Conservation (phyloP, 1,139 yeast genomes). For the Pneumocystis wakefieldiae region DNA sequence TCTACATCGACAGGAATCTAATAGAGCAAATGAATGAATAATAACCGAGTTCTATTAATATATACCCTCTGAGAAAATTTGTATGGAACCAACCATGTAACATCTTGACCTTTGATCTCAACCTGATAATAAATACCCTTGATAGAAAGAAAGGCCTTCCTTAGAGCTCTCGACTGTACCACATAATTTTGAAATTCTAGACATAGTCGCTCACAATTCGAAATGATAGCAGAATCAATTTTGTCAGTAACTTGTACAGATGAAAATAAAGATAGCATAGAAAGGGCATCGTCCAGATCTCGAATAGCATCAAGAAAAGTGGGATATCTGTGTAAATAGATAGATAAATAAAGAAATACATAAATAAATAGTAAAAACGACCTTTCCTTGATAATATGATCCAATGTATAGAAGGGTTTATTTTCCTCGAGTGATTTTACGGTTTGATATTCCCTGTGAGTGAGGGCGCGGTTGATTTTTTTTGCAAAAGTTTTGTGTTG, state of each 20-base stretch:
- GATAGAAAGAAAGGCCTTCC: constrained; percentile 87
- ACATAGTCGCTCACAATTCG: constrained; percentile 72
- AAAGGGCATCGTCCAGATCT: constrained; percentile 88
- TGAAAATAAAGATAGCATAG: constrained; percentile 85
- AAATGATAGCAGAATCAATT: constrained; percentile 62
- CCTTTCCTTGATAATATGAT: constrained; percentile 83
- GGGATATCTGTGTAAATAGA: constrained; percentile 39
- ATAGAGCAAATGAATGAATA: neutral
- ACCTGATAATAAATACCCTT: constrained; percentile 97
- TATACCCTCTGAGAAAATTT: constrained; percentile 81
- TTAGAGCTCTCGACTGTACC: constrained; percentile 65
- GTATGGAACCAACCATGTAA: constrained; percentile 93
- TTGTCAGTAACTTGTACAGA: constrained; percentile 88
- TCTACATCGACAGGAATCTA: constrained; percentile 68
- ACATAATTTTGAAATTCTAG: constrained; percentile 93
- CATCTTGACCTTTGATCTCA: constrained; percentile 72
- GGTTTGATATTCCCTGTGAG: constrained; percentile 78
- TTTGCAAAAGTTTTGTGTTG: constrained; percentile 90
- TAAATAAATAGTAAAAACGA: neutral
- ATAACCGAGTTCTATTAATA: neutral
- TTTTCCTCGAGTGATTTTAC: constrained; percentile 74
- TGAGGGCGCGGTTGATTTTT: constrained; percentile 77
- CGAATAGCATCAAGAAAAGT: constrained; percentile 82
- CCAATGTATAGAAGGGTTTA: constrained; percentile 74
- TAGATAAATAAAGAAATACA: neutral